These are phyloP conservation scores for Excoecaria cochinchinensis DNA, from an alignment of 345 rosid species.

Conservation along the genomic window DNA sequence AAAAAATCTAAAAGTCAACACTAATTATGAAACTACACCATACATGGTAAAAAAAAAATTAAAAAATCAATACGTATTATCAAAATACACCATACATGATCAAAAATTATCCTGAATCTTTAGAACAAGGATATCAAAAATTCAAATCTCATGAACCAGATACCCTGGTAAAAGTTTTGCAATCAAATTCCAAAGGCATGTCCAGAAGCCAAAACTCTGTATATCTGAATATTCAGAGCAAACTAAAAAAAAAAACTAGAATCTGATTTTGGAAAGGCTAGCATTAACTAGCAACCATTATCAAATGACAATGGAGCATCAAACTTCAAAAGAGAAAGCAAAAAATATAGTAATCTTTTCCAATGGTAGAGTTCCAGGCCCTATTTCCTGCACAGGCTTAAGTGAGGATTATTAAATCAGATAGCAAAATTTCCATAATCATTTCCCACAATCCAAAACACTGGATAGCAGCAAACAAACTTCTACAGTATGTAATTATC, in stretches of 20 bases:
- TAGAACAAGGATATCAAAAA: not conserved
- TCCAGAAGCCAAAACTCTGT: not conserved
- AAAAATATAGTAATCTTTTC: not conserved
- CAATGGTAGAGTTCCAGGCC: not conserved
- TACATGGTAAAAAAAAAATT: not conserved
- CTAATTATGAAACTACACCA: not conserved
- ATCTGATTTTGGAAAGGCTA: not conserved
- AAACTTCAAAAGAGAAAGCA: not conserved
- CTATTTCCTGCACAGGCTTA: not conserved
- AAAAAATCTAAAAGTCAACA: not conserved
- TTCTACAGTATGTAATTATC: not conserved
- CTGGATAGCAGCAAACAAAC: not conserved
- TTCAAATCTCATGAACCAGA: not conserved
- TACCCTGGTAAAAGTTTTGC: no score
- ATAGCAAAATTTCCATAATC: not conserved
- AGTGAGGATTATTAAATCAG: not conserved
- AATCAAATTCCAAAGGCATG: not conserved
- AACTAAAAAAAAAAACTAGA: not conserved
- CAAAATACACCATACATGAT: not conserved
- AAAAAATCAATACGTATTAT: constrained; percentile 6
- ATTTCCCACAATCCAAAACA: not conserved
- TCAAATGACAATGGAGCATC: not conserved
- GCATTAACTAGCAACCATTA: not conserved
- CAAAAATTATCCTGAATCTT: not conserved
- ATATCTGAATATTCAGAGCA: not conserved